Base-by-base conservation (phyloP, 2,329 filamentous ascomycete species). In the Tolypocladium endophyticum region DNA sequence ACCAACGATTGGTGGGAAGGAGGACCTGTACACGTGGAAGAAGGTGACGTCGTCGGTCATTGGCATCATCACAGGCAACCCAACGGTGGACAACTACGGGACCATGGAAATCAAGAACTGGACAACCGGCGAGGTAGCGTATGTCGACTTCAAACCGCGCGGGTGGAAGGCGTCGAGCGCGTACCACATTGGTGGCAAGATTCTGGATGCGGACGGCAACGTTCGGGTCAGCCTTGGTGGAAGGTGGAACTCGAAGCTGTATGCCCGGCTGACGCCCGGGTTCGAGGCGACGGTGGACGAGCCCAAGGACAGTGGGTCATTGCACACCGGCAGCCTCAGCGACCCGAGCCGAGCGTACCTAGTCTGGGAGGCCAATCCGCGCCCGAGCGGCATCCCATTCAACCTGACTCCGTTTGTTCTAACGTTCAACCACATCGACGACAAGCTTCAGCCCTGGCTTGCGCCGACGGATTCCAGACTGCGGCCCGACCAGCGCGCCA, bases 41-140 rank as follows among this genome's bases (percentile, higher is more conserved):
- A 99, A 99, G 77, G 92, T 97, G 23, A 97, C 92, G 0, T 94
- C 92, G 1, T 95, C 92, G 1, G 94, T 99, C n/a, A 87, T 97
- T 61, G 94, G 94, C 61, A 99, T 99, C 73, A 97, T 99, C 68
- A 97, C 93, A 0, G 94, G 94, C 55, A 96, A 90, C 67, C 94
- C 94, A 0, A 90, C 89, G 0, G 90, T 99, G n/a, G 94, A 99
- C 76, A 97, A 99, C 73, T 97, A 97, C 71, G 94, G 94, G 1
- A 81, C 87, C 0, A 97, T 99, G 90, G 92, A 97, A 71, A 87
- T 99, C 73, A 96, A 92, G 78, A 99, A 99, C 76, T 93, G 89
- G 87, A 96, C 87, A 0, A 99, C 93, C 0, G 93, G 94, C 58
- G 94, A 97, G 73, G 82, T 89, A n/a, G 93, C 90, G 64, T 77